Base-by-base conservation (phyloP, 164 flowering plant species). In the Platanus orientalis region DNA sequence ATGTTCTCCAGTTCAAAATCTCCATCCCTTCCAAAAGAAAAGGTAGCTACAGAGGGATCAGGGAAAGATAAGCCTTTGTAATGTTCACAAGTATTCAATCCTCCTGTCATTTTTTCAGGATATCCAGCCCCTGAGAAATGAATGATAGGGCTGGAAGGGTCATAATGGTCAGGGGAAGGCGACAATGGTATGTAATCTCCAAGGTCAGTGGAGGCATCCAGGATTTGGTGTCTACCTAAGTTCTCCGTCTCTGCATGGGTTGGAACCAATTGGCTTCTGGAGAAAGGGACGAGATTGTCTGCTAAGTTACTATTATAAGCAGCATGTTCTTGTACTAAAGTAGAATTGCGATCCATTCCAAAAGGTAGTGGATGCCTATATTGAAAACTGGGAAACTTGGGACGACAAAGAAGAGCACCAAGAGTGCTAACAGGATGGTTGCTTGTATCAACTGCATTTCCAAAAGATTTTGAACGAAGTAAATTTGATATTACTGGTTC, bases 161-260 rank as follows among this genome's bases (percentile, higher is more conserved):
- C 63, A 51, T 39, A 58, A 39, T 58, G 27, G 50, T 27, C 57
- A 6, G 21, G 16, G 25, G 51, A 58, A 28, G 6, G 6, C 1
- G 23, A 12, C 19, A 68, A 56, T 2, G 72, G 67, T 36, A 69
- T 69, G 54, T 50, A 62, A 51, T 63, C 72, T 40, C 40, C 67
- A 62, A 24, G 57, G 32, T 29, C 19, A 25, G 27, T n/a, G 27
- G 61, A 4, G 28, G 21, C 36, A 64, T 63, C 62, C 49, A 60
- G 49, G 29, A 27, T 68, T 30, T 21, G 23, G 47, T 2, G 32
- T 52, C 66, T 20, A 23, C 21, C 53, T 26, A 34, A 44, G 25
- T 49, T 47, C 29, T 32, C 40, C 20, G 49, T 10, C 28, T 30
- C 52, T 32, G 4, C 30, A 47, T 53, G 42, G 58, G 34, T 29